Conservation (phyloP, 2,329 filamentous ascomycete species). For the Trichophyton equinum region DNA sequence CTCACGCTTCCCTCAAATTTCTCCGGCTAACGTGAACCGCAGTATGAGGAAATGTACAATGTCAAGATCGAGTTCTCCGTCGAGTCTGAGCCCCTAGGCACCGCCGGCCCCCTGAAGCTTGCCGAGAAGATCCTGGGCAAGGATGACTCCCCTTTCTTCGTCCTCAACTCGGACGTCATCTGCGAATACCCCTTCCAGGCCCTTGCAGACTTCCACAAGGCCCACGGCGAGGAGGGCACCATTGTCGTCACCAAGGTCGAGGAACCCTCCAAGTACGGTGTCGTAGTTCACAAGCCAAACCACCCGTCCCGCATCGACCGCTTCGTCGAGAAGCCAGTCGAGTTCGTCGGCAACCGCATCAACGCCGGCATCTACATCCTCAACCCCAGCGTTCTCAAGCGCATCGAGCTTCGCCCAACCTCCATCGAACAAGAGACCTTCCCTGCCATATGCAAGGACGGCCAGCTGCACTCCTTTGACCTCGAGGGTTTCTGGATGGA, state of each 20-base stretch:
- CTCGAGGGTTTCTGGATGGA: constrained; percentile 99
- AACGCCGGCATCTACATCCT: constrained; percentile 98
- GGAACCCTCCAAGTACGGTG: constrained; percentile 97
- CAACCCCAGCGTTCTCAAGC: constrained; percentile 77
- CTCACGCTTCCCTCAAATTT: no score
- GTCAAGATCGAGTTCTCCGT: constrained; percentile 96
- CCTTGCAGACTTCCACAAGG: constrained; percentile 81
- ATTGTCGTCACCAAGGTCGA: constrained; percentile 99
- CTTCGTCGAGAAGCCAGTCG: constrained; percentile 98
- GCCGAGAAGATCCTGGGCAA: constrained; percentile 86
- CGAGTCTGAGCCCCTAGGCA: constrained; percentile 89
- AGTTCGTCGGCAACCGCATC: constrained; percentile 97
- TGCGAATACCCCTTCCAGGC: constrained; percentile 94
- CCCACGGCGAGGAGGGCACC: constrained; percentile 87
- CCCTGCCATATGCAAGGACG: constrained; percentile 81
- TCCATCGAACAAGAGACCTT: constrained; percentile 99
- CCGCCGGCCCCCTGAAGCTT: constrained; percentile 87
- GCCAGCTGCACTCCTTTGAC: constrained; percentile 88
- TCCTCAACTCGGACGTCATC: constrained; percentile 95
- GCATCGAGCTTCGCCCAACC: constrained; percentile 91
- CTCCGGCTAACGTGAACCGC: background rate
- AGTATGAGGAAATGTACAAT: constrained; percentile 86
- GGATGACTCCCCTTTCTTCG: constrained; percentile 91
- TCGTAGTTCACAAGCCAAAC: constrained; percentile 91
- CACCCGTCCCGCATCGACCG: constrained; percentile 88